Conservation (phyloP, 306 rosid genomes). For the Trifolium fragiferum region DNA sequence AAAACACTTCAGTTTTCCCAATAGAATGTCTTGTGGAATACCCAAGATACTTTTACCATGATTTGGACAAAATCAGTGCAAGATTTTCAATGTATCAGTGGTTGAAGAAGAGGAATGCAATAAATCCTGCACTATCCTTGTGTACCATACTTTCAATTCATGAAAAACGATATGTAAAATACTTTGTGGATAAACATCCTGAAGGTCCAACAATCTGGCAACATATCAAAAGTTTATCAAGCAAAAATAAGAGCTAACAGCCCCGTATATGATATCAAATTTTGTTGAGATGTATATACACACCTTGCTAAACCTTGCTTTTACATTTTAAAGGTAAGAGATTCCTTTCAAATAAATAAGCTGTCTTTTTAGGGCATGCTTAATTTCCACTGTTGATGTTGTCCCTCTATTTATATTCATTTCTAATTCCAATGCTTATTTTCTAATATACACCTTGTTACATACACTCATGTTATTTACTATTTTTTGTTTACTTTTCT, state of each 20-base stretch:
- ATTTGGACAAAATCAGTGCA: slow-evolving; percentile 56
- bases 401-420: neutral
- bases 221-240: slow-evolving; percentile 45
- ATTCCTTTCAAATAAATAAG: neutral
- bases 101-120: slow-evolving; percentile 63
- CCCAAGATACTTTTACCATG: slow-evolving; percentile 69
- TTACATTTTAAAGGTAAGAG: slow-evolving; percentile 13
- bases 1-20: slow-evolving; percentile 61
- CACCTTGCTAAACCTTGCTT: slow-evolving; percentile 9
- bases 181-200: slow-evolving; percentile 70
- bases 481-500: neutral
- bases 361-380: neutral
- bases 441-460: neutral
- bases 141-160: slow-evolving; percentile 68
- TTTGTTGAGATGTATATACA: slow-evolving; percentile 16
- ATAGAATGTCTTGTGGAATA: slow-evolving; percentile 56
- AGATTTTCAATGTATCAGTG: slow-evolving; percentile 74
- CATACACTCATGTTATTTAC: neutral
- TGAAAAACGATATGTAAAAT: slow-evolving; percentile 60
- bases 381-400: neutral
- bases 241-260: slow-evolving; percentile 37
- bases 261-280: slow-evolving; percentile 14
- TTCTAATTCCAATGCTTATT: neutral
- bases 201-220: slow-evolving; percentile 73
- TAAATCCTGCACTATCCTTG: slow-evolving; percentile 59